Evolutionary conservation across 192 early-diverging fungal genomes (phyloP), one percentile per base, ranked within the genome.

Genomic region (Podochytrium sp.): DNA sequence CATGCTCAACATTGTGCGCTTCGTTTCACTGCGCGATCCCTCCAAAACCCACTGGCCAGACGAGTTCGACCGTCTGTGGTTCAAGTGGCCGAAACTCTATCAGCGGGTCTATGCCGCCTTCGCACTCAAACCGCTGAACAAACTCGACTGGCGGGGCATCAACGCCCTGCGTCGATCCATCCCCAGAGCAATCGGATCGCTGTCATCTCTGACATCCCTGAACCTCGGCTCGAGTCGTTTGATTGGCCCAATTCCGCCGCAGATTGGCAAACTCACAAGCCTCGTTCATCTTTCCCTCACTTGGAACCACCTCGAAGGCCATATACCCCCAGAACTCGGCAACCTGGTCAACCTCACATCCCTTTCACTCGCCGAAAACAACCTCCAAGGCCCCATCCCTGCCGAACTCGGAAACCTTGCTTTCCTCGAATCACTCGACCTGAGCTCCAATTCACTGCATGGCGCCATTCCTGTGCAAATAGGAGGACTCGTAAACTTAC

Each of bases 41-140:
- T 40, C 1, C 18, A 2, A 18, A n/a, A 0, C 10, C 23, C 20
- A 1, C 10, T 42, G 34, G 67, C 37, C 52, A 32, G 40, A 51
- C 37, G 49, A 55, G 35, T 56, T 69, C 55, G 69, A 71, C 38
- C 23, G 23, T 6, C 34, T 71, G 37, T 71, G 49, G 39, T 69
- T 55, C 35, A 30, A 38, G 5, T 71, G 49, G 39, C 69, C 69
- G 30, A 6, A 4, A 32, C 6, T 39, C n/a, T 71, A 55, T 20
- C 69, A 71, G 30, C 12, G 25, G 3, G 42, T 55, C 3, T 71
- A 71, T 59, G 41, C 69, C 1, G 40, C 30, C n/a, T 32, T 40
- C 3, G 3, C 40, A 16, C 29, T 65, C 16, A 23, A 40, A 16
- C 16, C n/a, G 5, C 10, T 4, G 0, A 0, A 4, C 6, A 47